These are phyloP conservation scores for Trichophyton equinum DNA, from an alignment of 2,329 filamentous ascomycete genomes.

Conservation along the genomic window DNA sequence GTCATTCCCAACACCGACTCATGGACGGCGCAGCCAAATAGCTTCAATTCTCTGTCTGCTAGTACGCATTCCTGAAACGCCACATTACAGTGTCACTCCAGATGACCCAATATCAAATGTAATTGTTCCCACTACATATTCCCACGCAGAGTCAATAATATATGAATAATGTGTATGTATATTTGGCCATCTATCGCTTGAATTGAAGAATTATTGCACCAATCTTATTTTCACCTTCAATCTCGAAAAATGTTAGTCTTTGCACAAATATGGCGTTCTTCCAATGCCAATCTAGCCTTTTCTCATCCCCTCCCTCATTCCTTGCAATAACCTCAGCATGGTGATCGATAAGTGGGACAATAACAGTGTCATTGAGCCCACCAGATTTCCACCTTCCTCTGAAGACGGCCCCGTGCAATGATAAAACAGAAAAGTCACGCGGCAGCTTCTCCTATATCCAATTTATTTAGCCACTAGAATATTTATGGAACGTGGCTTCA, in stretches of 20 bases:
- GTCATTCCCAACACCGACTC: too few species aligned
- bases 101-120: neutral
- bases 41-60: neutral
- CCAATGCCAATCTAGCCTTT: conserved; percentile 8
- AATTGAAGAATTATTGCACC: conserved; percentile 2
- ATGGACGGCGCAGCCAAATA: too few species aligned
- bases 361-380: conserved; percentile 2
- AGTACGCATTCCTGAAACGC: neutral
- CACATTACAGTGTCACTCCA: neutral
- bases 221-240: conserved; percentile 5
- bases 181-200: neutral
- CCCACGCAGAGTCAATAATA: too few species aligned
- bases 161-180: neutral
- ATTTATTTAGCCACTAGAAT: conserved; percentile 3
- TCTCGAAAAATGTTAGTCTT: conserved; percentile 6
- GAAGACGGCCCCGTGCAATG: conserved; percentile 7
- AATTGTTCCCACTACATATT: too few species aligned
- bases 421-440: conserved; percentile 3
- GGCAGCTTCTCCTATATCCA: neutral
- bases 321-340: conserved; percentile 4
- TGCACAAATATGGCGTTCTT: conserved; percentile 6
- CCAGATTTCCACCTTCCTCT: conserved; percentile 7
- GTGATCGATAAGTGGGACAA: conserved; percentile 8
- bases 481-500: neutral
- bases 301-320: conserved; percentile 7